phyloP scores from a whole-genome alignment of 176 grass and related monocot genomes.

The Triticum urartu region DNA sequence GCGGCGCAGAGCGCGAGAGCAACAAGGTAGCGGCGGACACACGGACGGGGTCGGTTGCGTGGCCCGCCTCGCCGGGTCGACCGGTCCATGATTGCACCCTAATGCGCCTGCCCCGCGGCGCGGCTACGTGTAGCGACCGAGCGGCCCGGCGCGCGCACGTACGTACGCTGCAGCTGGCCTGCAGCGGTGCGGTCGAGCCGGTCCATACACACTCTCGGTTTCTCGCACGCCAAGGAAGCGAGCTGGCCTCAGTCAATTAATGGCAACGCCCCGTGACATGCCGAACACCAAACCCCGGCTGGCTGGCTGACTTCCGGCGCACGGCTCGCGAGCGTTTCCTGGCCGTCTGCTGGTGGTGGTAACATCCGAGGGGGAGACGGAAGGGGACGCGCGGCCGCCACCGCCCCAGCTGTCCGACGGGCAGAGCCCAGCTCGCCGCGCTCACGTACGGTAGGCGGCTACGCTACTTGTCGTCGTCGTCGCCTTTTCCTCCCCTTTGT shows the following conservation, averaged over 20 bases:
- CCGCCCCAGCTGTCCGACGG: constrained; percentile 23
- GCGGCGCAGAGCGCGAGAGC: not conserved
- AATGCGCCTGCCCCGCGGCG: constrained; percentile 5
- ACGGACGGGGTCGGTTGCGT: not conserved
- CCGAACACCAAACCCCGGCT: not conserved
- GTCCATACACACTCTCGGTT: not conserved
- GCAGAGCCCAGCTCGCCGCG: not conserved
- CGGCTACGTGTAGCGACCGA: not conserved
- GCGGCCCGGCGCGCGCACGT: not conserved
- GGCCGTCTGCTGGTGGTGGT: not conserved
- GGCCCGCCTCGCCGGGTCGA: not conserved
- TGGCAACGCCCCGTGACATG: constrained; percentile 41
- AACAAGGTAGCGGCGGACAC: not conserved
- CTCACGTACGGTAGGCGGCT: not conserved
- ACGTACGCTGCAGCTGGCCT: not conserved
- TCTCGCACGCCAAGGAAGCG: not conserved
- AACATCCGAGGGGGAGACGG: not conserved
- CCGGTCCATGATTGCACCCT: constrained; percentile 32
- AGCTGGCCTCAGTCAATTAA: not conserved
- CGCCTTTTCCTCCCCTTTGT: not conserved
- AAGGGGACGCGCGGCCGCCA: not conserved
- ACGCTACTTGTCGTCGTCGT: not conserved
- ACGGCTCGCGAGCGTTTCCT: not conserved
- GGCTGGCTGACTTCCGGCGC: constrained; percentile 1
- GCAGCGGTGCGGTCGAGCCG: too few relatives aligned